phyloP scores from a whole-genome alignment of 352 stramenopile genomes.

The Globisporangium echinulatum region DNA sequence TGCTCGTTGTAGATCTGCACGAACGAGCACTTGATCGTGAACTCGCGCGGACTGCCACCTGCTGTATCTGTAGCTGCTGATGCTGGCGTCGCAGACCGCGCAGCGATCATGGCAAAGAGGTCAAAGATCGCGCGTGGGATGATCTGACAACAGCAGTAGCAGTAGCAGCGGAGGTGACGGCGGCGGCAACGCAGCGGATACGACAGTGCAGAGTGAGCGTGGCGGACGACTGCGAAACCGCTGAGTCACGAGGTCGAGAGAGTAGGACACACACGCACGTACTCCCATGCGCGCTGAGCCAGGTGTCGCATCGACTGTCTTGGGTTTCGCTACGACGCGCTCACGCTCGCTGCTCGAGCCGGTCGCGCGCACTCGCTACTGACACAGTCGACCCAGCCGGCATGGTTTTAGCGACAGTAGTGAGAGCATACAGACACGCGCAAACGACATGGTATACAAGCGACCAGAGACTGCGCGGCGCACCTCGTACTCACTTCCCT shows the following conservation, averaged over 20 bases:
- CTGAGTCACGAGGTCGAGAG: too few species aligned
- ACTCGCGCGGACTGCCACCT: slow-evolving; percentile 19
- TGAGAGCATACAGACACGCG: too few species aligned
- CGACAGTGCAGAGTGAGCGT: neutral
- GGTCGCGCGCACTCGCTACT: slow-evolving; percentile 5
- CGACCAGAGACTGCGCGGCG: neutral
- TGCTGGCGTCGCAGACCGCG: neutral
- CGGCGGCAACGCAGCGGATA: neutral
- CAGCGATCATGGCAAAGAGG: slow-evolving; percentile 29
- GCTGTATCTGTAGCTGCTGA: neutral
- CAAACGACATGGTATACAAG: neutral
- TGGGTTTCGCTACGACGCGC: slow-evolving; percentile 15
- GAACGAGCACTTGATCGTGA: slow-evolving; percentile 63
- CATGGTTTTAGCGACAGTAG: neutral
- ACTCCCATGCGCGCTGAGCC: slow-evolving; percentile 23
- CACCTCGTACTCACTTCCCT: slow-evolving; percentile 56
- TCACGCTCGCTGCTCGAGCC: slow-evolving; percentile 5
- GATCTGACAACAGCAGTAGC: slow-evolving; percentile 16
- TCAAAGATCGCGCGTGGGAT: slow-evolving; percentile 41
- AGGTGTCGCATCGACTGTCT: slow-evolving; percentile 6
- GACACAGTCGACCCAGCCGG: too few species aligned
- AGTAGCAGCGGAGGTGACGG: neutral
- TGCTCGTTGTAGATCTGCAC: slow-evolving; percentile 92
- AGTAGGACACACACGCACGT: slow-evolving; percentile 5
- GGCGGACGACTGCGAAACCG: too few species aligned